Percentiles rank a stretch among this genome's conserved stretches.
phyloP scores from a whole-genome alignment of 1,284 basidiomycete genomes.

The Vanrija sp. region DNA sequence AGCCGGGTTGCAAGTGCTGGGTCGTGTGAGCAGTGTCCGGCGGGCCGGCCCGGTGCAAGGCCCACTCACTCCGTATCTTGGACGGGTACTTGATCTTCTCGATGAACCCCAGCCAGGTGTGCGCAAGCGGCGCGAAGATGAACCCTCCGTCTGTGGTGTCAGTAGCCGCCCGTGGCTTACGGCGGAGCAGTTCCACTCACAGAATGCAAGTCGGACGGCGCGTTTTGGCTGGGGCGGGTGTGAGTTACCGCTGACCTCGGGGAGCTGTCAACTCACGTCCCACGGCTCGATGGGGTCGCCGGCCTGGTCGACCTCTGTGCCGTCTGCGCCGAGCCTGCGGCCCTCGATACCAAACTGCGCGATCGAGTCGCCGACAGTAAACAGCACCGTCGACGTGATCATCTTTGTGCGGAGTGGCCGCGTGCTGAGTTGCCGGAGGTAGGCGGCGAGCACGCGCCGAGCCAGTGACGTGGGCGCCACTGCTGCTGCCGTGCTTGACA shows the following conservation, averaged over 20 bases:
- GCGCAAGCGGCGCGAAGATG: slow-evolving; percentile 17
- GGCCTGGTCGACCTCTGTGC: too few species aligned
- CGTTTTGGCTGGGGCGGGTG: slow-evolving; percentile 4
- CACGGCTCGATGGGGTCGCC: background rate
- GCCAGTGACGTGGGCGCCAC: too few species aligned
- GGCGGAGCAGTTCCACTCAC: background rate
- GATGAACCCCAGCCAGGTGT: slow-evolving; percentile 16
- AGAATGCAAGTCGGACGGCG: slow-evolving; percentile 11
- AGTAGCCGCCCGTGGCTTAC: background rate
- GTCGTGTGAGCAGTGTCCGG: background rate
- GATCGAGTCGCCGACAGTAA: slow-evolving; percentile 15
- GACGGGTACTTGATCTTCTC: slow-evolving; percentile 6
- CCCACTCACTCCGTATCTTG: slow-evolving; percentile 6
- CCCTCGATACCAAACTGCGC: slow-evolving; percentile 23
- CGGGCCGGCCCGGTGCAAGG: background rate
- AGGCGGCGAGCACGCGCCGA: background rate
- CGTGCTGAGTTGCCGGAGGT: slow-evolving; percentile 7
- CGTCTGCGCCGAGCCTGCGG: background rate
- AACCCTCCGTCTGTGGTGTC: slow-evolving; percentile 10
- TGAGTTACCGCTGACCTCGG: background rate
- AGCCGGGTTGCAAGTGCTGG: slow-evolving; percentile 11
- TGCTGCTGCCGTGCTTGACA: too few species aligned
- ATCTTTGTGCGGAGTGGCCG: slow-evolving; percentile 18
- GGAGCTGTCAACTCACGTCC: slow-evolving; percentile 1
- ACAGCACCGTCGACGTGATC: slow-evolving; percentile 14